Evolutionary conservation across 306 rosid genomes (phyloP).

Genomic region (Cucurbita ficifolia): DNA sequence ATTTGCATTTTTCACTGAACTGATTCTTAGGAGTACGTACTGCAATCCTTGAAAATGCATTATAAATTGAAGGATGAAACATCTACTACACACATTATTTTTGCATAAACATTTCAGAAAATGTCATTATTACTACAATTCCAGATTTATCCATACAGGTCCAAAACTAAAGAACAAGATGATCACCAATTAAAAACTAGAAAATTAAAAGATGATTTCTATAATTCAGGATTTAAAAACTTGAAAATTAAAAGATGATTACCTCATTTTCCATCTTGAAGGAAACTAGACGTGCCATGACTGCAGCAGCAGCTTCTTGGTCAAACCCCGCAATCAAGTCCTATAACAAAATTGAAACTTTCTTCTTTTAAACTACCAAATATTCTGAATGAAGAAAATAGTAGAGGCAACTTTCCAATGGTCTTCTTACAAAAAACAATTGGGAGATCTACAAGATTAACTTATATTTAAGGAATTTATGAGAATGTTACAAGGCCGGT

Average conservation of each 20-base stretch:
- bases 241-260: slow-evolving; percentile 4
- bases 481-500: not conserved
- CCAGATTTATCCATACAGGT: not conserved
- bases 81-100: not conserved
- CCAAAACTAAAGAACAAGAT: not conserved
- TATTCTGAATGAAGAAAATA: not conserved
- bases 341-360: slow-evolving; percentile 20
- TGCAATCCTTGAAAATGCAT: not conserved
- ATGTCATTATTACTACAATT: not conserved
- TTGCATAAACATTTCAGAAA: not conserved
- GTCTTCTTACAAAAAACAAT: not conserved
- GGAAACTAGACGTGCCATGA: slow-evolving; percentile 93
- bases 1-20: not conserved
- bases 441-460: not conserved
- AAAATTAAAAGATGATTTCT: slow-evolving; percentile 5
- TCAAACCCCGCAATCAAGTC: slow-evolving; percentile 97
- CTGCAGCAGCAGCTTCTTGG: slow-evolving; percentile 99
- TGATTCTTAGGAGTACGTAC: not conserved
- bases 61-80: not conserved
- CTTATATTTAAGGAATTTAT: not conserved
- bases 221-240: not conserved
- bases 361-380: not conserved
- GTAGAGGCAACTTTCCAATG: not conserved
- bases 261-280: slow-evolving; percentile 99
- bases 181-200: not conserved